Percentiles rank a stretch among this genome's conserved stretches.
phyloP scores from a whole-genome alignment of 2,329 filamentous ascomycete species.

The Stenocarpella maydis region DNA sequence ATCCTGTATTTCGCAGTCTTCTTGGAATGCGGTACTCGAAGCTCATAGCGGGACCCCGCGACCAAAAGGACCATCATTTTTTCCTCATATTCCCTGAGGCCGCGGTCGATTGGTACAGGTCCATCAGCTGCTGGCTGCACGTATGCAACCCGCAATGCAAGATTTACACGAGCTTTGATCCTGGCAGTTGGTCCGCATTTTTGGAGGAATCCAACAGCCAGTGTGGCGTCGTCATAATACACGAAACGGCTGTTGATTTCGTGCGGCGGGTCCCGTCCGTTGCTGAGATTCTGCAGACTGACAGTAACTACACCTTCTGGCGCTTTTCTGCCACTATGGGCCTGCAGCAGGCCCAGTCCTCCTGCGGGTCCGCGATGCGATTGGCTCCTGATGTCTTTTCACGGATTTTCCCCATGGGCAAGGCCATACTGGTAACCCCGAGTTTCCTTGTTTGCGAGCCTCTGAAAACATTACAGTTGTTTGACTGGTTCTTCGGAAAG shows the following conservation, averaged over 20 bases:
- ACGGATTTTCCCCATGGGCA: slow-evolving; percentile 54
- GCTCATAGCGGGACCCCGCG: slow-evolving; percentile 24
- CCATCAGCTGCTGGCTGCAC: slow-evolving; percentile 56
- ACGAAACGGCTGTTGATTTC: slow-evolving; percentile 51
- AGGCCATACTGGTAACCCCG: slow-evolving; percentile 57
- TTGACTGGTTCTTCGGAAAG: slow-evolving; percentile 50
- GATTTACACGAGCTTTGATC: slow-evolving; percentile 50
- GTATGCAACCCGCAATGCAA: slow-evolving; percentile 49
- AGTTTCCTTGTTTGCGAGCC: slow-evolving; percentile 59
- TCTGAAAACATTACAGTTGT: slow-evolving; percentile 45
- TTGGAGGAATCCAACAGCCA: slow-evolving; percentile 40
- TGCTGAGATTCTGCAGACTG: slow-evolving; percentile 43
- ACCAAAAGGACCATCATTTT: slow-evolving; percentile 45
- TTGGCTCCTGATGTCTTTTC: slow-evolving; percentile 30
- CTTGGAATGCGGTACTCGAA: slow-evolving; percentile 23
- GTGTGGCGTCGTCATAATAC: slow-evolving; percentile 51
- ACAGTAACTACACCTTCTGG: slow-evolving; percentile 47
- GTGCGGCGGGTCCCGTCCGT: slow-evolving; percentile 52
- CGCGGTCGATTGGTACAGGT: slow-evolving; percentile 44
- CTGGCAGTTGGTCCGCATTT: slow-evolving; percentile 60
- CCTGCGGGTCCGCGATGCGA: slow-evolving; percentile 32
- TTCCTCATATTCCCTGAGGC: slow-evolving; percentile 59
- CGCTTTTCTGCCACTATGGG: slow-evolving; percentile 48
- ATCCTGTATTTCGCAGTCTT: slow-evolving; percentile 12
- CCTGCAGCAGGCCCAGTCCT: slow-evolving; percentile 43